Evolutionary conservation across 208 protist genomes (phyloP), one percentile per base, ranked within the genome.

Genomic region (Trypanosoma vivax): DNA sequence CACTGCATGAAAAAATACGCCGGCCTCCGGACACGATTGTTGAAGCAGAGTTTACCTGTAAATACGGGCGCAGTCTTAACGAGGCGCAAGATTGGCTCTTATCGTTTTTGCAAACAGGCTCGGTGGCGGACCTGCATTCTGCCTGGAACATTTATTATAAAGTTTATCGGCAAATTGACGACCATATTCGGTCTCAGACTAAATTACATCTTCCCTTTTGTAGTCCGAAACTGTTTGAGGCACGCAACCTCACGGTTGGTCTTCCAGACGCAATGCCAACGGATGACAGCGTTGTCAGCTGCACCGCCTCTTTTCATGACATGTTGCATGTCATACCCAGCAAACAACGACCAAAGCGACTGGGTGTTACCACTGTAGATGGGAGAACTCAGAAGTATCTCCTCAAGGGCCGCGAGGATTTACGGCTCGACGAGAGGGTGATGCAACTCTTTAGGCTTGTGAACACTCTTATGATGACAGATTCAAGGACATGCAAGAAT

Each of bases 361-460:
- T 99, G 5, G 92, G 78, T 19, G 80, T 99, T 9, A 70, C 85
- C 30, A 97, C 96, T 27, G 74, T 54, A n/a, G 94, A 99, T 70
- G 97, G 97, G 4, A 50, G 73, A 9, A 79, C 75, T n/a, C 98
- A 99, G 71, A 79, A 90, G 48, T 99, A 98, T 76, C 78, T 99
- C 29, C 80, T 99, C 7, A 99, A 99, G 65, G 98, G 97, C 24
- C 87, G 94, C 35, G 97, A 99, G 73, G 96, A 98, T 69, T 70
- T 98, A 18, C 79, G 98, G 14, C 92, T 98, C 76, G 99, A 99
- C 70, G 99, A 99, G 82, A 83, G 98, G 27, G 98, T 99, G 16
- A 99, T 99, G 98, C 98, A 99, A 83, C 88, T 99, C 31, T 99
- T 99, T 79, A 94, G 95, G 2, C 82, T 99, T 3, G 96, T 99